Base-by-base conservation (phyloP, 164 flowering plant genomes). In the Chimonanthus salicifolius region DNA sequence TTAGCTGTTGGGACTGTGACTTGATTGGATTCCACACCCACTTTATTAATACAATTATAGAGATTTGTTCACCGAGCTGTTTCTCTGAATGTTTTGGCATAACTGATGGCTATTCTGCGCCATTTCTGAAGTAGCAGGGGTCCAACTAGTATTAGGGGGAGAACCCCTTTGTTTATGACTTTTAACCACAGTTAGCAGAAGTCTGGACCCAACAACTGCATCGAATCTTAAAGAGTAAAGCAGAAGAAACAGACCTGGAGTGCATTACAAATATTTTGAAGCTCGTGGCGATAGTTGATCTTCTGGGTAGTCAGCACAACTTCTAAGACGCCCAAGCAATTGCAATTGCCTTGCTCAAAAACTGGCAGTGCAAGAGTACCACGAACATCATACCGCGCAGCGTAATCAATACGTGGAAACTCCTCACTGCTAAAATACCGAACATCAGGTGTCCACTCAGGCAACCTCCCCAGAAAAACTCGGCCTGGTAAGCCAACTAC, bases 361-460 rank as follows among this genome's bases (percentile, higher is more conserved):
- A 95, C 82, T 16, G 99, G 99, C 72, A 95, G 85, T 0, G 96
- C 99, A 67, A 95, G 81, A 2, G 93, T 84, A 68, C 98, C 98
- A 51, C 88, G 83, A 20, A 95, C 93, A 82, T 87, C 86, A 73
- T 60, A 82, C 65, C 46, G 74, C 62, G 83, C 90, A 47, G 99
- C 97, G 79, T 87, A 72, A 64, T 69, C 67, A 63, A 91, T 84
- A 69, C 97, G 83, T 2, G 85, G 87, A 73, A 85, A 95, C 82
- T 95, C 99, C 2, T 91, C 92, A 48, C 84, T 80, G 71, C 84
- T 81, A 71, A 86, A 95, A 75, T 87, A 87, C 16, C 84, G 82
- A 60, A 92, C 99, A 85, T 95, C 90, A 13, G 99, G 97, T 3
- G 94, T 91, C 97, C 99, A 90, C 75, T 92, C 97, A 6, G 99